Evolutionary conservation across 192 early-diverging fungal species (phyloP), one percentile per base, ranked within the genome.

Genomic region (Mortierella claussenii): DNA sequence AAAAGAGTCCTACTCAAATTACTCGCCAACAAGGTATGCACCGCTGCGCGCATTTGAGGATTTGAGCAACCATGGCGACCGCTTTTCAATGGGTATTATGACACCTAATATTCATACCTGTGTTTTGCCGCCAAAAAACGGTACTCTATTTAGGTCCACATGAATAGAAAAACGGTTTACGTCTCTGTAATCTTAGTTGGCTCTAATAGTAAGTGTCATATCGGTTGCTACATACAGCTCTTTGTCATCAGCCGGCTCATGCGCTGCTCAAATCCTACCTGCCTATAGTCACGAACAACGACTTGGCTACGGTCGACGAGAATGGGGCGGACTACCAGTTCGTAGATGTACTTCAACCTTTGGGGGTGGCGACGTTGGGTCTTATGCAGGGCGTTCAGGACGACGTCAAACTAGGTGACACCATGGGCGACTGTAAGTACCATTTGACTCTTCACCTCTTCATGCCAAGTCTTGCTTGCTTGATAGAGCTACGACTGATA

Each of bases 141-240:
- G 23, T 49, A n/a, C 37, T 37, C n/a, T 34, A 24, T 37, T 24
- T 46, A 92, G 90, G 82, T 92, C 15, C 79, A 91, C 32, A 73
- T 75, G 34, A 85, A 83, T 24, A 65, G 89, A n/a, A 93, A 93
- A 65, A 85, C 82, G 11, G 92, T 92, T 52, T 65, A 81, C 30
- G 86, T 89, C 27, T 78, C 80, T 26, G 59, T 93, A 0, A 48
- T 92, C 30, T 59, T 90, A 7, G 79, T 81, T 34, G 89, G 89
- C 37, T 85, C 86, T 11, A 65, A 86, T 34, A 84, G 89, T 89
- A 69, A 26, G 60, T 23, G n/a, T 11, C 18, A 26, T 17, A 24
- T 49, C 21, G n/a, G 21, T n/a, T 21, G 4, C 21, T 46, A 15
- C n/a, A 20, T 20, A n/a, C 45, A n/a, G n/a, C n/a, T n/a, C n/a